Evolutionary conservation across 2,329 filamentous ascomycete species (phyloP).

Genomic region (Xylaria sp.): DNA sequence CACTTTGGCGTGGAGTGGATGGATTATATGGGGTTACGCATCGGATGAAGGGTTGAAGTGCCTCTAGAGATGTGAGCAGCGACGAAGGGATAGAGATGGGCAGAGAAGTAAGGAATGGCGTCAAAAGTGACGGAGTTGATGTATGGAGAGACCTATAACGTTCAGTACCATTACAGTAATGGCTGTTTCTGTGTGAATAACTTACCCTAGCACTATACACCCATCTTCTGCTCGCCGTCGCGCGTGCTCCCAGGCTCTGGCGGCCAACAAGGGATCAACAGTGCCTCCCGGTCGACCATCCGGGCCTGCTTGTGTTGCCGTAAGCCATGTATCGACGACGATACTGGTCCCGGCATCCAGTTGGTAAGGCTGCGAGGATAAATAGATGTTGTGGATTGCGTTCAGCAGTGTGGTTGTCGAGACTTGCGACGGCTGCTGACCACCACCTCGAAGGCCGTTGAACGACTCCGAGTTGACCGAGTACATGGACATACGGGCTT

Average conservation of each 20-base stretch:
- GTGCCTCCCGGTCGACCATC: constrained; percentile 79
- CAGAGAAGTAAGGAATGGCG: constrained; percentile 82
- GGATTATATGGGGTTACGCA: constrained; percentile 91
- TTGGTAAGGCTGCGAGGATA: constrained; percentile 81
- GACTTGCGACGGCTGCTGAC: constrained; percentile 79
- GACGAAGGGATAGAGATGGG: constrained; percentile 81
- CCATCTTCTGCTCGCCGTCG: constrained; percentile 93
- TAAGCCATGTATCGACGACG: constrained; percentile 96
- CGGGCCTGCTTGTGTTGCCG: constrained; percentile 75
- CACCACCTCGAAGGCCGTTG: constrained; percentile 66
- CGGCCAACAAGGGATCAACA: constrained; percentile 81
- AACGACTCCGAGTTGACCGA: constrained; percentile 73
- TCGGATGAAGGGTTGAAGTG: constrained; percentile 85
- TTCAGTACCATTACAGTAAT: constrained; percentile 33
- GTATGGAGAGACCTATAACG: constrained; percentile 80
- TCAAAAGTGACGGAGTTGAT: constrained; percentile 85
- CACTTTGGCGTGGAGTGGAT: constrained; percentile 81
- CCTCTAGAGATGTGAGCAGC: constrained; percentile 82
- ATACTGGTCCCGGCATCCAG: constrained; percentile 91
- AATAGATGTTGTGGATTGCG: constrained; percentile 88
- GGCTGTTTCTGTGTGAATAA: constrained; percentile 37
- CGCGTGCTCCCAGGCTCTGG: constrained; percentile 95
- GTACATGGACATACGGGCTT: constrained; percentile 73
- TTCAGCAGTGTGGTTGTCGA: constrained; percentile 95
- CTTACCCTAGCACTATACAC: constrained; percentile 88